Evolutionary conservation across 2,329 filamentous ascomycete species (phyloP), one percentile per base, ranked within the genome.

Genomic region (Pseudogymnoascus sp.): DNA sequence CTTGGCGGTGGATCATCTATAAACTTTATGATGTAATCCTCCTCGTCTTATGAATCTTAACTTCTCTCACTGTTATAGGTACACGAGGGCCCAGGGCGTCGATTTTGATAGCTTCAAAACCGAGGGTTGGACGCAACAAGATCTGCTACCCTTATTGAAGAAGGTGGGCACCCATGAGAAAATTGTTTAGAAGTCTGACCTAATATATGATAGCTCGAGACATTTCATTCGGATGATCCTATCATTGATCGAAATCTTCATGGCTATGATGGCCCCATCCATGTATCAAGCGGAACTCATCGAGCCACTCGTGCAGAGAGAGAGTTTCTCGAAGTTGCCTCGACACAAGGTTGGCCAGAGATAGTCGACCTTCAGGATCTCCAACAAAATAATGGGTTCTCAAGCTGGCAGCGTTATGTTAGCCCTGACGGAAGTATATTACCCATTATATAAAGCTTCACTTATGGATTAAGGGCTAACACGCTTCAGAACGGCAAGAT

Each of bases 331-430:
- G 70, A 77, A 0, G 80, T 81, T 1, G 75, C 80, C 0, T 73
- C 71, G 2, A 69, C 78, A 52, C 70, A 81, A 8, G 84, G 83
- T 1, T 81, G 79, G 68, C 75, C 76, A 0, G 77, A 84, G 65
- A 73, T 83, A n/a, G 71, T 77, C 11, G 83, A 88, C 65, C 63
- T 86, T 16, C 79, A 86, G 60, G 77, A 79, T 59, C 73, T 87
- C 0, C 76, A 81, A 0, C 64, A 67, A 14, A 70, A 69, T 65
- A 73, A 75, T 61, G 74, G 59, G 2, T 74, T 75, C 16, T 65
- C 69, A 71, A 74, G 79, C 66, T 78, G 78, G 75, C 69, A 76
- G 25, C 74, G 78, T n/a, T 85, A 81, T 64, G 76, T 85, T 5
- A 73, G 73, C 1, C 75, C 74, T 0, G 78, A 83, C 2, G 83